Base-by-base conservation (phyloP, 192 early-diverging fungal genomes). In the Linderina pennispora region DNA sequence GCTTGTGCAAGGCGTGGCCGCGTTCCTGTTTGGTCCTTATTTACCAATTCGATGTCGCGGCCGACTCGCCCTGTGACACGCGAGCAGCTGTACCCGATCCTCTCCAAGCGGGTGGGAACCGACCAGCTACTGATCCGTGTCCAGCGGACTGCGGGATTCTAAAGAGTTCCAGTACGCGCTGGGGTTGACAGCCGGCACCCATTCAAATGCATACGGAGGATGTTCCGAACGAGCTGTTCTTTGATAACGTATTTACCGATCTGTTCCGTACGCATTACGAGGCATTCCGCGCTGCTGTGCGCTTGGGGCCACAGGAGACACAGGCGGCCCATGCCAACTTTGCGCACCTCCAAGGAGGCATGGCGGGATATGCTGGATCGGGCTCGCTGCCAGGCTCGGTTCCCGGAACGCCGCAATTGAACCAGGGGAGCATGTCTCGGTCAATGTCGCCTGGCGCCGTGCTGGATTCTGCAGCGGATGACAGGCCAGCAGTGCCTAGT, bases 41-140 rank as follows among this genome's bases (percentile, higher is more conserved):
- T 87, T 23, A 88, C 90, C 44, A 83, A 97, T 62, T 99, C 83
- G 62, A 92, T 97, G 58, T 74, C 88, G 62, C 87, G 91, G 26
- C 58, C 80, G 3, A 84, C 88, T 43, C 64, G 89, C 3, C 72
- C 81, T 3, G 83, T 98, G 49, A 75, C 78, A 2, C 76, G 81
- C 58, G 84, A 54, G 8, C 50, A 31, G 21, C 65, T 99, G 33
- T 86, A 94, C 45, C 77, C 86, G 8, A 85, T 99, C 28, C 74
- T 94, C 39, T 75, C 84, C 8, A 90, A 81, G 57, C 82, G 94
- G 8, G 87, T 97, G 15, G 91, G 93, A 6, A 58, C 73, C 6
- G 96, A 97, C 49, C 84, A 90, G 25, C 94, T 90, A 50, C 69
- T 79, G 36, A 88, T 84, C 23, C 82, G 87, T 22, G 77, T 96